A percentile compares a stretch with the other conserved stretches of the same genome.
Conservation (phyloP, 2,329 filamentous ascomycete species). For the Teratosphaeria pseudoeucalypti region DNA sequence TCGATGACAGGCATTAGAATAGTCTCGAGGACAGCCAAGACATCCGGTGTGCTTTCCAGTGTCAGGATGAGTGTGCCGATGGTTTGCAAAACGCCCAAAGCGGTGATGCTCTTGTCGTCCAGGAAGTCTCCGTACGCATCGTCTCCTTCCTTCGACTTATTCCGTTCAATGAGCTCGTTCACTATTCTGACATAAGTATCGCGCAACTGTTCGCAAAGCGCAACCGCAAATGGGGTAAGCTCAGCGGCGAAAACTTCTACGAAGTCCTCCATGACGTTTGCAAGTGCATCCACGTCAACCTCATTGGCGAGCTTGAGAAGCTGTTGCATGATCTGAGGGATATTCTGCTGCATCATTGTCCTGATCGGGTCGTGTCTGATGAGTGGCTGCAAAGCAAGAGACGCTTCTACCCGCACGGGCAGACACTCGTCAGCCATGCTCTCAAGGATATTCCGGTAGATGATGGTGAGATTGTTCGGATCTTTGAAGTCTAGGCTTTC, state of each 20-base stretch:
- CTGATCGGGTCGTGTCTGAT: slow-evolving; percentile 93
- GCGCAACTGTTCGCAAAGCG: slow-evolving; percentile 85
- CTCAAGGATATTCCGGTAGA: slow-evolving; percentile 93
- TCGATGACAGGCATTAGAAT: slow-evolving; percentile 96
- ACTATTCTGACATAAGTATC: slow-evolving; percentile 95
- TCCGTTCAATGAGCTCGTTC: slow-evolving; percentile 80
- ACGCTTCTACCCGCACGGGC: slow-evolving; percentile 87
- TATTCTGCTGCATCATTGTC: slow-evolving; percentile 92
- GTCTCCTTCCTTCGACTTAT: slow-evolving; percentile 64
- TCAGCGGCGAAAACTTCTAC: slow-evolving; percentile 98
- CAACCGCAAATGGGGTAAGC: slow-evolving; percentile 91
- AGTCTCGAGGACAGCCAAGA: slow-evolving; percentile 85
- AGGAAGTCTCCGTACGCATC: slow-evolving; percentile 80
- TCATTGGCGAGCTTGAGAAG: slow-evolving; percentile 94
- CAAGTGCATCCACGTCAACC: slow-evolving; percentile 91
- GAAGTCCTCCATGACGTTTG: slow-evolving; percentile 99
- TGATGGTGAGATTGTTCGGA: slow-evolving; percentile 84
- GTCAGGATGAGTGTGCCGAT: slow-evolving; percentile 96
- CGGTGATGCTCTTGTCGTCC: slow-evolving; percentile 97
- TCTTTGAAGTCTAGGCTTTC: slow-evolving; percentile 97
- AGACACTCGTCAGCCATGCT: slow-evolving; percentile 93
- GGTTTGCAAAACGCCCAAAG: slow-evolving; percentile 88
- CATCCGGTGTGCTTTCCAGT: slow-evolving; percentile 91
- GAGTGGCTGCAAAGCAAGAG: slow-evolving; percentile 84
- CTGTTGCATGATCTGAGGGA: slow-evolving; percentile 99